A percentile compares a stretch with the other conserved stretches of the same genome.
phyloP scores from a whole-genome alignment of 495 filamentous ascomycete genomes.

The Pyrenula massariospora region DNA sequence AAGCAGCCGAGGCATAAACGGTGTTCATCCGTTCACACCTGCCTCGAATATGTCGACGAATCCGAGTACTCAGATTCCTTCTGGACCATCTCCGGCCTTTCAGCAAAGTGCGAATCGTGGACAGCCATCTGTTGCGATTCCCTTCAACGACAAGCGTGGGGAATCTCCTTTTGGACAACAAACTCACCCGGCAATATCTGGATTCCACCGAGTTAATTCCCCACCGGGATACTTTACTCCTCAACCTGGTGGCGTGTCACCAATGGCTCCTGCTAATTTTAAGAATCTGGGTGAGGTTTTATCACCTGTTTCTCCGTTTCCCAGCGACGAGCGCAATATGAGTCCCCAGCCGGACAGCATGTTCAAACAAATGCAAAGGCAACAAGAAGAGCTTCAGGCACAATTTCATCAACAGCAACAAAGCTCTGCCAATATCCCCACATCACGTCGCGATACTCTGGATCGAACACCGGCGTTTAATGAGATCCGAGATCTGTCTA shows the following conservation, averaged over 20 bases:
- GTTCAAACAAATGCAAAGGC: conserved; percentile 32
- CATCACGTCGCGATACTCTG: conserved; percentile 9
- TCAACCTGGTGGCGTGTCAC: conserved; percentile 18
- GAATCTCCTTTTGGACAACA: background rate
- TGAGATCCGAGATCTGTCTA: background rate
- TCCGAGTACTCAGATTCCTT: conserved; percentile 46
- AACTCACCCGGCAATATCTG: background rate
- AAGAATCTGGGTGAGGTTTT: conserved; percentile 29
- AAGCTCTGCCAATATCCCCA: conserved; percentile 34
- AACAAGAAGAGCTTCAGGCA: conserved; percentile 47
- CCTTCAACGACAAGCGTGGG: background rate
- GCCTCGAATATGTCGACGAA: conserved; percentile 38
- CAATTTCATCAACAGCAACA: conserved; percentile 42
- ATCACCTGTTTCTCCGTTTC: conserved; percentile 31
- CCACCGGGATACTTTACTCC: conserved; percentile 32
- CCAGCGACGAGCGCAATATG: conserved; percentile 18
- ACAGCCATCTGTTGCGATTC: background rate
- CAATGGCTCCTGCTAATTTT: conserved; percentile 20
- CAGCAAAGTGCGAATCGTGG: conserved; percentile 25
- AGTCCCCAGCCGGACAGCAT: conserved; percentile 1
- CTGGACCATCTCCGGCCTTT: conserved; percentile 45
- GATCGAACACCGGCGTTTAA: background rate
- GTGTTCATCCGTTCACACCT: conserved; percentile 39
- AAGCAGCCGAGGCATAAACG: conserved; percentile 26
- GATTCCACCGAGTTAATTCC: background rate